phyloP scores from a whole-genome alignment of 495 filamentous ascomycete species.

The Neurospora sublineolata region DNA sequence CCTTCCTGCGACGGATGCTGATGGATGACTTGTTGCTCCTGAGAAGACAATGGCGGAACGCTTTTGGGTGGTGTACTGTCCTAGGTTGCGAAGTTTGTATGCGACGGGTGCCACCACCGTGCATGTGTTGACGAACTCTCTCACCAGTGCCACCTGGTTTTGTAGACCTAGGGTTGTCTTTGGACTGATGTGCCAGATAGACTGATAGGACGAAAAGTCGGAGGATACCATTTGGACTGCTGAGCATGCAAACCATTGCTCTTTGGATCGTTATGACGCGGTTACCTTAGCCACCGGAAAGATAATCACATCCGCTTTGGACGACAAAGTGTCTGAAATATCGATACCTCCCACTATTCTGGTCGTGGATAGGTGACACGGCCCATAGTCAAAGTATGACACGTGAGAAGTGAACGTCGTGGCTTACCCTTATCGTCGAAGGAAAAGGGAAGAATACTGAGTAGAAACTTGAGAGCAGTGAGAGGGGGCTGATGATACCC shows the following conservation, averaged over 20 bases:
- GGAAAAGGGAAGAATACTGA: constrained; percentile 29
- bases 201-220: neutral
- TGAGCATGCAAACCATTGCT: neutral
- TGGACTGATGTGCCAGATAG: neutral
- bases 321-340: neutral
- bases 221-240: neutral
- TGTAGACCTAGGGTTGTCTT: neutral
- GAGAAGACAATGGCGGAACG: neutral
- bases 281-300: neutral
- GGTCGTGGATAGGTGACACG: neutral
- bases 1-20: neutral
- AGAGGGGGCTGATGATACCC: constrained; percentile 26
- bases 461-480: constrained; percentile 23
- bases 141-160: neutral
- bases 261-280: neutral
- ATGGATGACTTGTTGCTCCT: neutral
- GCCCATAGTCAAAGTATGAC: constrained; percentile 13
- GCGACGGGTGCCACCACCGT: neutral
- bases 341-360: constrained; percentile 3
- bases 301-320: neutral
- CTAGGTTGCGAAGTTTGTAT: neutral
- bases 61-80: neutral
- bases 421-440: constrained; percentile 55
- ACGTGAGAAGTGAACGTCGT: constrained; percentile 4
- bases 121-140: neutral